Evolutionary conservation across 163 green algal species (phyloP), one percentile per base, ranked within the genome.

Genomic region (Chlamydomonas reinhardtii): DNA sequence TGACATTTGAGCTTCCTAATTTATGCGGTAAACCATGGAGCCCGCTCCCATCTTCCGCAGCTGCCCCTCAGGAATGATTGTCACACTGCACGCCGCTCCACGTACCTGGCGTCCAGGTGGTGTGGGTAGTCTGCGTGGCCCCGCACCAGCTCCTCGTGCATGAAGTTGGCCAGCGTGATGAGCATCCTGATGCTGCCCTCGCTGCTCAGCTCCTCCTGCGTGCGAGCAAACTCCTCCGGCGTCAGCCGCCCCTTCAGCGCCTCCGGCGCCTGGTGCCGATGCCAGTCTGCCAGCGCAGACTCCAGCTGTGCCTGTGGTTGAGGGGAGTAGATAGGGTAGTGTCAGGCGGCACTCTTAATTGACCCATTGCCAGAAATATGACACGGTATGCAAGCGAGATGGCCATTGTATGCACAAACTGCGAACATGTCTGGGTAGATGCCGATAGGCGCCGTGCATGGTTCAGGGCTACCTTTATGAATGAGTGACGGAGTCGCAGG

Each of bases 341-440:
- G 11, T 11, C 43, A 54, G 43, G 43, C 43, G 43, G 11, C 43
- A 54, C 43, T 16, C 43, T 54, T 54, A n/a, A n/a, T n/a, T n/a
- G n/a, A n/a, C n/a, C n/a, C n/a, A n/a, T n/a, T n/a, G n/a, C n/a
- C n/a, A n/a, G n/a, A n/a, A n/a, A n/a, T n/a, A n/a, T n/a, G n/a
- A n/a, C n/a, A n/a, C n/a, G n/a, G n/a, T n/a, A n/a, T n/a, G n/a
- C n/a, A n/a, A n/a, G n/a, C n/a, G n/a, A n/a, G n/a, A n/a, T n/a
- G n/a, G n/a, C n/a, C n/a, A n/a, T n/a, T n/a, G n/a, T n/a, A n/a
- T n/a, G n/a, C n/a, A n/a, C 98, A 98, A 89, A 97, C 96, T 90
- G 94, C 95, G 59, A 96, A 99, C 90, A 99, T 99, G 96, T 92
- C 89, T n/a, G 95, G 98, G 86, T 96, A 99, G 54, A 97, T 99